Percentiles rank a stretch among this genome's conserved stretches.
These are phyloP conservation scores for Ustulina deusta DNA, from an alignment of 2,329 filamentous ascomycete species.

Conservation along the genomic window DNA sequence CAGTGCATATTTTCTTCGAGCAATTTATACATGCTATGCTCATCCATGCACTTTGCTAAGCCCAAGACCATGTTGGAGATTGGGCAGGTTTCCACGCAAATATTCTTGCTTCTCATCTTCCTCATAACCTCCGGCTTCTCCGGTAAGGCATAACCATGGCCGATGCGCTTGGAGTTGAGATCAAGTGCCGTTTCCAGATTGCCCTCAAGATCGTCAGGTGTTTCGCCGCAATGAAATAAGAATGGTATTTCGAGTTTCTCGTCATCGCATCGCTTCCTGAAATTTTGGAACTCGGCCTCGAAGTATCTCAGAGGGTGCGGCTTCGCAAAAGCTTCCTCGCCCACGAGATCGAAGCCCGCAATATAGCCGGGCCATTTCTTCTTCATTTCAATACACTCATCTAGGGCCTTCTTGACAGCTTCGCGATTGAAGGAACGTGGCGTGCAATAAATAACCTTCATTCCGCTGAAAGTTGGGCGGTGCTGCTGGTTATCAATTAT, in stretches of 20 bases:
- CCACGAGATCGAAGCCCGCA: slow-evolving; percentile 71
- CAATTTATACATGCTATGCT: slow-evolving; percentile 75
- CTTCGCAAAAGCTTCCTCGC: slow-evolving; percentile 63
- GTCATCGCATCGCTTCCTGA: slow-evolving; percentile 59
- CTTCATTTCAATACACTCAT: slow-evolving; percentile 68
- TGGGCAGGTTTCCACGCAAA: slow-evolving; percentile 81
- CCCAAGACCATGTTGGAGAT: slow-evolving; percentile 83
- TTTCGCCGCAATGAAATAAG: slow-evolving; percentile 82
- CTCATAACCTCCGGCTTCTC: slow-evolving; percentile 75
- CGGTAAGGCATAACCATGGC: slow-evolving; percentile 77
- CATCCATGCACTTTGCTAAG: slow-evolving; percentile 72
- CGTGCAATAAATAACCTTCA: slow-evolving; percentile 72
- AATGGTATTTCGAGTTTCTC: slow-evolving; percentile 72
- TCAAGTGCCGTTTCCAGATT: slow-evolving; percentile 78
- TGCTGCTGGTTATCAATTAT: slow-evolving; percentile 42
- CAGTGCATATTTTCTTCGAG: slow-evolving; percentile 80
- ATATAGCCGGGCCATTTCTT: slow-evolving; percentile 63
- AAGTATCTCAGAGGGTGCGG: slow-evolving; percentile 64
- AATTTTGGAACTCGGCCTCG: slow-evolving; percentile 61
- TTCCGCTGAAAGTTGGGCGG: slow-evolving; percentile 61
- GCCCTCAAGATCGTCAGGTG: slow-evolving; percentile 73
- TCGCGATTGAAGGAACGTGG: slow-evolving; percentile 64
- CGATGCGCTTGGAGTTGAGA: slow-evolving; percentile 75
- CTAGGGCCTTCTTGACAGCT: slow-evolving; percentile 60
- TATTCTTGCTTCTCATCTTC: slow-evolving; percentile 70